Percentiles rank a stretch among this genome's conserved stretches.
Evolutionary conservation across 2,329 filamentous ascomycete genomes (phyloP).

Genomic region (Stagonosporopsis chrysanthemi): DNA sequence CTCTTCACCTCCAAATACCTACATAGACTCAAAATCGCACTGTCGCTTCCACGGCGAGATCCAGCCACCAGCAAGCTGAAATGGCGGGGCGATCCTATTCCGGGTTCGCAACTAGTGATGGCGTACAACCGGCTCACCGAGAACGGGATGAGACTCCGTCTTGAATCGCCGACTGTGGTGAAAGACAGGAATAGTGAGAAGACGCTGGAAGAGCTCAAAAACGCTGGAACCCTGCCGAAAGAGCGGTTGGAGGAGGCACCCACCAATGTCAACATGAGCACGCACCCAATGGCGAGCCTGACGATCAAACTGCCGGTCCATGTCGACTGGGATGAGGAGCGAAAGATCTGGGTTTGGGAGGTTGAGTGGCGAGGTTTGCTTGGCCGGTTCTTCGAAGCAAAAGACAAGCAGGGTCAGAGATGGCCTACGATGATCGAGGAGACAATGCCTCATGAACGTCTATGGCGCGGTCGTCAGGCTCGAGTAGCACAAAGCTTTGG

Average conservation of each 20-base stretch:
- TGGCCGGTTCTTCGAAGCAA: slow-evolving; percentile 26
- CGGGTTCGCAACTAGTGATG: slow-evolving; percentile 21
- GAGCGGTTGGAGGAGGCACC: slow-evolving; percentile 28
- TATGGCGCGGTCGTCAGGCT: background rate
- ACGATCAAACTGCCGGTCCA: slow-evolving; percentile 14
- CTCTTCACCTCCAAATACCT: slow-evolving; percentile 28
- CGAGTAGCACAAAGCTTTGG: background rate
- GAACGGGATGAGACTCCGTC: slow-evolving; percentile 2
- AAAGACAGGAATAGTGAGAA: slow-evolving; percentile 4
- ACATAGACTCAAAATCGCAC: slow-evolving; percentile 16
- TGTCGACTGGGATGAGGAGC: slow-evolving; percentile 28
- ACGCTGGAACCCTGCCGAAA: slow-evolving; percentile 16
- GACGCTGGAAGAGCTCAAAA: slow-evolving; percentile 26
- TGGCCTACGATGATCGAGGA: slow-evolving; percentile 1
- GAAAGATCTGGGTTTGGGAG: slow-evolving; percentile 31
- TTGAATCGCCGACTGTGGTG: slow-evolving; percentile 22
- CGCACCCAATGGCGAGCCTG: slow-evolving; percentile 21
- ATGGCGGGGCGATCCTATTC: slow-evolving; percentile 24
- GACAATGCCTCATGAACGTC: background rate
- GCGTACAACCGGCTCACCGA: slow-evolving; percentile 10
- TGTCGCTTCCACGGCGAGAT: slow-evolving; percentile 33
- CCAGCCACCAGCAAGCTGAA: slow-evolving; percentile 21
- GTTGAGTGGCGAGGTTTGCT: slow-evolving; percentile 31
- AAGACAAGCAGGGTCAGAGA: slow-evolving; percentile 14
- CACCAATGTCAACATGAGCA: slow-evolving; percentile 28